phyloP scores from a whole-genome alignment of 1,284 basidiomycete species.

The Ceratorhiza oryzae-sativae region DNA sequence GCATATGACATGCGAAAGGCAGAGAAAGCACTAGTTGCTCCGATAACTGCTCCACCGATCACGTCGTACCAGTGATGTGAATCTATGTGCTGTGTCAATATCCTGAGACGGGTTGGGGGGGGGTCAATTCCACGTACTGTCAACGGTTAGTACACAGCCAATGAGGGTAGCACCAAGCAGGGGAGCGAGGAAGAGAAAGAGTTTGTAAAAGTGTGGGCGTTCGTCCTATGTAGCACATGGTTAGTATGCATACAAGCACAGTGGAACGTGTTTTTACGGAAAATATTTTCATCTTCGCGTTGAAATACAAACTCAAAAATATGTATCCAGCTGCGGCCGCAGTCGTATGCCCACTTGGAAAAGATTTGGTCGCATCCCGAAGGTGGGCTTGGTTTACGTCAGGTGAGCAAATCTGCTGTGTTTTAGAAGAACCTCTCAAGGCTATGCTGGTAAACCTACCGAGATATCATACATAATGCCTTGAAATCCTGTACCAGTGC shows the following conservation, averaged over 20 bases:
- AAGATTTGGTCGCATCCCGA: constrained; percentile 36
- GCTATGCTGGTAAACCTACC: neutral
- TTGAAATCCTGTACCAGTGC: constrained; percentile 25
- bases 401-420: constrained; percentile 29
- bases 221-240: neutral
- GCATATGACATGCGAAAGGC: constrained; percentile 41
- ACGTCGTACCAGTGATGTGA: constrained; percentile 41
- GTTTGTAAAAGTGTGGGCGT: constrained; percentile 37
- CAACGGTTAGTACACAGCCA: constrained; percentile 36
- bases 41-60: constrained; percentile 34
- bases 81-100: neutral
- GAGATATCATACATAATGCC: constrained; percentile 39
- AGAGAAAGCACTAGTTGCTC: constrained; percentile 24
- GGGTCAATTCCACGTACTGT: constrained; percentile 1
- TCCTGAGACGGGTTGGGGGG: neutral
- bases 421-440: neutral
- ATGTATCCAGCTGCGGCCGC: constrained; percentile 35
- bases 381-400: constrained; percentile 29
- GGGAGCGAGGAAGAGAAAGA: constrained; percentile 36
- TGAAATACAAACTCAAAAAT: constrained; percentile 38
- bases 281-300: constrained; percentile 40
- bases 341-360: constrained; percentile 39
- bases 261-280: neutral
- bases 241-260: neutral
- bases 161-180: constrained; percentile 29